Evolutionary conservation across 768 basidiomycete species (phyloP), one percentile per base, ranked within the genome.

Genomic region (Terana coerulea): DNA sequence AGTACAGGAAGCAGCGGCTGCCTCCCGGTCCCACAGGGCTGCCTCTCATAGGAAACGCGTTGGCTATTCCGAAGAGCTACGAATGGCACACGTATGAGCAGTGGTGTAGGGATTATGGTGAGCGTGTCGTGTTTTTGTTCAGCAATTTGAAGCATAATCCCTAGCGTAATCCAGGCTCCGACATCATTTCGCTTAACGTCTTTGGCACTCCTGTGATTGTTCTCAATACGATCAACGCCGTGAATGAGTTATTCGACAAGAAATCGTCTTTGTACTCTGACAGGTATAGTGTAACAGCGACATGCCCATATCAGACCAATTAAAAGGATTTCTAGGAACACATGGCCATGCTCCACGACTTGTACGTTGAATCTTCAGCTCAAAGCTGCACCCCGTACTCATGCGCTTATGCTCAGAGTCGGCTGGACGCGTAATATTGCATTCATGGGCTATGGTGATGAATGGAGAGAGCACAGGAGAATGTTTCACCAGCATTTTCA

Each of bases 401-500:
- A 19, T 5, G 26, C 5, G 15, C 29, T 24, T 19, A 17, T 47
- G 17, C 31, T 30, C 36, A 49, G 33, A 9, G 24, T 51, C 10
- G 41, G 45, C 9, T 55, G 54, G 54, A 31, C 24, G 9, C 39
- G 29, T 24, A 51, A 51, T 22, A 19, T 55, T 19, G 54, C 40
- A 4, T 12, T 51, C 43, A 37, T 51, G 42, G 43, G 43, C 5
- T 55, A 55, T 26, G 49, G 49, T 12, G 15, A 17, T n/a, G 5
- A 9, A 30, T 55, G 54, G 54, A 42, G 54, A 2, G 19, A 11
- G 14, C 31, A 25, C 17, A 49, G 54, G 2, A 9, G 45, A 4
- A 15, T 29, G 26, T 47, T 55, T 22, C 54, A 55, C 31, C 43
- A 52, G 25, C 31, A 55, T 24, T 55, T 55, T 29, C 10, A 47